These are phyloP conservation scores for Elsinoe arachidis DNA, from an alignment of 2,329 filamentous ascomycete species.

Conservation along the genomic window DNA sequence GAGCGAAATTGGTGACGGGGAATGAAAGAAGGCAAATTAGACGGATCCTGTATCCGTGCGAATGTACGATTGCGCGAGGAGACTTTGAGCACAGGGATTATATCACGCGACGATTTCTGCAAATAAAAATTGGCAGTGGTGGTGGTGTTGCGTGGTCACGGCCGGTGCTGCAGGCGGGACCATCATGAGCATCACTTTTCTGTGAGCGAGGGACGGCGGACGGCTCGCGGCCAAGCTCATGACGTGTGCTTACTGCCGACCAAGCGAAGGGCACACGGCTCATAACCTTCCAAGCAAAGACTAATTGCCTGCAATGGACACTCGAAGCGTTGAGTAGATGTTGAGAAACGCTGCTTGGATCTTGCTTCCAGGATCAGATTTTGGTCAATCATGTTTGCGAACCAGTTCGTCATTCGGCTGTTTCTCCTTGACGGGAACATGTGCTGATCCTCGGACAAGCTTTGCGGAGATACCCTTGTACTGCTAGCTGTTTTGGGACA, in stretches of 20 bases:
- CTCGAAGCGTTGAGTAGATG: neutral
- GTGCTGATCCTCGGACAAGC: slow-evolving; percentile 7
- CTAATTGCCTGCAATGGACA: neutral
- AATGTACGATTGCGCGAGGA: neutral
- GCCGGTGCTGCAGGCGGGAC: neutral
- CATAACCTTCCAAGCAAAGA: neutral
- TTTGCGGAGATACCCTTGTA: slow-evolving; percentile 9
- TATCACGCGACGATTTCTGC: neutral
- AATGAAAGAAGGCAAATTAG: neutral
- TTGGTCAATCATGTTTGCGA: neutral
- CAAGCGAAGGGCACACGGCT: neutral
- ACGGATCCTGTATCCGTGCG: neutral
- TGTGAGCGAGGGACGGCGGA: neutral
- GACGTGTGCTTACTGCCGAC: slow-evolving; percentile 6
- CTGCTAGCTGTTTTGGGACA: neutral
- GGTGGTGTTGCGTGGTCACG: slow-evolving; percentile 9
- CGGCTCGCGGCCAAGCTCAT: slow-evolving; percentile 4
- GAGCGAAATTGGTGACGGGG: neutral
- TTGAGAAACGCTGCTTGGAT: neutral
- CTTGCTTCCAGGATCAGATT: neutral
- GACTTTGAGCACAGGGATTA: neutral
- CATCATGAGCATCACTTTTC: neutral
- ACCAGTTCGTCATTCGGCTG: slow-evolving; percentile 1
- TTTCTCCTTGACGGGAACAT: neutral
- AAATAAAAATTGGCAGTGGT: neutral